Evolutionary conservation across 305 asterid genomes (phyloP), one percentile per base, ranked within the genome.

Genomic region (Salvia sclarea): DNA sequence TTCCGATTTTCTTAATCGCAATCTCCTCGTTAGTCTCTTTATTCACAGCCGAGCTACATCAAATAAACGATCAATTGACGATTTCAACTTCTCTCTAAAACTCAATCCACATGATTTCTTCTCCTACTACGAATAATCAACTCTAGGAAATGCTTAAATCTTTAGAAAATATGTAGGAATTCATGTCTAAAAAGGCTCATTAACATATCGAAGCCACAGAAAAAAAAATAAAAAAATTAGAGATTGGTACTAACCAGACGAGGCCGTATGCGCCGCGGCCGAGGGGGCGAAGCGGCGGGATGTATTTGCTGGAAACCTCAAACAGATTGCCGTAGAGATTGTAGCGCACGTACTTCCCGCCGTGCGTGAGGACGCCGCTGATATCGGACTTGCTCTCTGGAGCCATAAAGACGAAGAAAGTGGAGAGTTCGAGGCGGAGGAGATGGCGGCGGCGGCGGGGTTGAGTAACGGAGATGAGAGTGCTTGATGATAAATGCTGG

Each of bases 201-300:
- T 21, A n/a, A 18, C 20, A 16, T 10, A 16, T 4, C 14, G 45
- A 17, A 59, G 5, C 30, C 30, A 16, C 8, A 17, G 1, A n/a
- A n/a, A n/a, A n/a, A n/a, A n/a, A n/a, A n/a, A n/a, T n/a, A n/a
- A n/a, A n/a, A n/a, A n/a, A 59, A 33, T 33, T 38, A 9, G 44
- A 38, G n/a, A 38, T 38, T 38, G 2, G 11, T 4, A 77, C 80
- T 66, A 77, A 90, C 97, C 97, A 88, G 62, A 90, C 96, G 73
- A 90, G 89, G 76, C 97, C 97, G 50, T 83, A 90, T 64, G 97
- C 95, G 31, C 97, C 97, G 16, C 96, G 96, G 14, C 97, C 97
- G 49, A 90, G 84, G 18, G 97, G 97, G 30, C 95, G 86, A 66
- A 90, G 83, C 2, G 97, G 97, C 28, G 97, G 96, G 21, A 88